Evolutionary conservation across 495 filamentous ascomycete genomes (phyloP).

Genomic region (Cercophora scortea): DNA sequence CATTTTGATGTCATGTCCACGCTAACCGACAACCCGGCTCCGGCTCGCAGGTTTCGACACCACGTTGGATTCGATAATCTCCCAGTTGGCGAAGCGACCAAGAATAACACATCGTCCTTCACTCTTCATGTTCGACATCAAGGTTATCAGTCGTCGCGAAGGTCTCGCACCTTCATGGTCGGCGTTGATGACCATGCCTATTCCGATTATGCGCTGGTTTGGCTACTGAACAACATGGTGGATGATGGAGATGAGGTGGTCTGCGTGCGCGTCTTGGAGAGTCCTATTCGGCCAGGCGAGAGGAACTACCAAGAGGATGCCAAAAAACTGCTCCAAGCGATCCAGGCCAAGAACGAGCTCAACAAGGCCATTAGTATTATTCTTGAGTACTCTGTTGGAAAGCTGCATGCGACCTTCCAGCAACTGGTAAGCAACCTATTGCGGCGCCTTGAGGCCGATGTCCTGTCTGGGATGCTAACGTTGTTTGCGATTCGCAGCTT

Average conservation of each 20-base stretch:
- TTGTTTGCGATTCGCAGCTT: constrained; percentile 48
- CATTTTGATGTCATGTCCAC: constrained; percentile 29
- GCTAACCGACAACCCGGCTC: constrained; percentile 29
- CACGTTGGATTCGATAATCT: constrained; percentile 93
- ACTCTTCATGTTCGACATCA: constrained; percentile 84
- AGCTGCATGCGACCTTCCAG: constrained; percentile 87
- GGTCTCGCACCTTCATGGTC: constrained; percentile 87
- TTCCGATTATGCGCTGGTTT: constrained; percentile 89
- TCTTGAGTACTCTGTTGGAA: constrained; percentile 85
- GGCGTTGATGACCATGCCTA: constrained; percentile 94
- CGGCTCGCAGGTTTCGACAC: constrained; percentile 44
- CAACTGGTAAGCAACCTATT: constrained; percentile 58
- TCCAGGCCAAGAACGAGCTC: constrained; percentile 77
- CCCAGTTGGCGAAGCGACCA: constrained; percentile 53
- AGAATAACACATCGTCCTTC: constrained; percentile 74
- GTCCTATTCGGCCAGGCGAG: constrained; percentile 67
- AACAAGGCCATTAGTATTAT: constrained; percentile 83
- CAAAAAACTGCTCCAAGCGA: constrained; percentile 61
- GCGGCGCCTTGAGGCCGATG: neutral
- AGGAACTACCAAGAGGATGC: constrained; percentile 78
- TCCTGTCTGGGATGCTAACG: neutral
- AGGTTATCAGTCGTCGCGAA: constrained; percentile 74
- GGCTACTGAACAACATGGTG: constrained; percentile 89
- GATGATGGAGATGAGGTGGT: constrained; percentile 97
- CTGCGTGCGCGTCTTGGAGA: constrained; percentile 86